Evolutionary conservation across 2,329 filamentous ascomycete species (phyloP).

Genomic region (Trichoderma citrinoviride): DNA sequence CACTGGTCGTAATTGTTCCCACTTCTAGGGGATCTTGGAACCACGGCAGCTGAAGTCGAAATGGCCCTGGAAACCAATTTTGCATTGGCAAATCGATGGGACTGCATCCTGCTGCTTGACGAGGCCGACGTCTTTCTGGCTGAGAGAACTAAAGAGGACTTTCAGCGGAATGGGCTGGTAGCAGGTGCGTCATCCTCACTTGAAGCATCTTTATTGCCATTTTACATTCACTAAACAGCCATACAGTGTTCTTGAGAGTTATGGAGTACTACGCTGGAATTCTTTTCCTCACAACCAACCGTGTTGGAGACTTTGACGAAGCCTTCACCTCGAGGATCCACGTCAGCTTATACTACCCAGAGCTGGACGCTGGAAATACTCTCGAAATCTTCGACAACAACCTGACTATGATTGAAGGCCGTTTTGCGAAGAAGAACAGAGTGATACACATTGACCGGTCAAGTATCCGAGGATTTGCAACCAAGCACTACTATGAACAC

Average conservation of each 20-base stretch:
- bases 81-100: conserved; percentile 29
- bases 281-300: conserved; percentile 38
- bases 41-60: conserved; percentile 2
- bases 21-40: conserved; percentile 14
- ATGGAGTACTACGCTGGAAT: conserved; percentile 39
- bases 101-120: conserved; percentile 31
- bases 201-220: neutral
- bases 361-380: neutral
- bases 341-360: conserved; percentile 33
- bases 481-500: neutral
- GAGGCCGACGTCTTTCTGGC: conserved; percentile 32
- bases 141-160: conserved; percentile 24
- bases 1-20: conserved; percentile 24
- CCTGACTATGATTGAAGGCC: conserved; percentile 26
- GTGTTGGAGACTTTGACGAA: conserved; percentile 37
- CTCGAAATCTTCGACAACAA: conserved; percentile 22
- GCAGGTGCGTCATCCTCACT: conserved; percentile 24
- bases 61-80: conserved; percentile 38
- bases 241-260: conserved; percentile 35
- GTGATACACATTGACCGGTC: neutral
- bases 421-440: neutral
- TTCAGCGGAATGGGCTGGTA: conserved; percentile 36
- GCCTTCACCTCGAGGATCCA: conserved; percentile 39
- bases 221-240: accelerated
- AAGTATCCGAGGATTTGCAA: neutral